A percentile compares a stretch with the other conserved stretches of the same genome.
Evolutionary conservation across 2,329 filamentous ascomycete species (phyloP).

Genomic region (Curvularia hawaiiensis): DNA sequence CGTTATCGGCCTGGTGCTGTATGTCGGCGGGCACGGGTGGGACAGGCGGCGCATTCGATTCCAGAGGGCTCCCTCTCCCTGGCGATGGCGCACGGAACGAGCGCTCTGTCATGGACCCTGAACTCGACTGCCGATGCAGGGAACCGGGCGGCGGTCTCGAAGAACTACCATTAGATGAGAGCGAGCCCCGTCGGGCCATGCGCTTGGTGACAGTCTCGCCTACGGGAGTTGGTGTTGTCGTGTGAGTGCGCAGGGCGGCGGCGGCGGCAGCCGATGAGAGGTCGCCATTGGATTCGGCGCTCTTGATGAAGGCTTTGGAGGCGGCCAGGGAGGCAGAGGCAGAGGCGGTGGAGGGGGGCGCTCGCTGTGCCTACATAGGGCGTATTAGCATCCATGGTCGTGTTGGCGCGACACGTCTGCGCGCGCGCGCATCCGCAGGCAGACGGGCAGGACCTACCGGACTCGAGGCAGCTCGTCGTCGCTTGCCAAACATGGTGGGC

Average conservation of each 20-base stretch:
- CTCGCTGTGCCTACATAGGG: constrained; percentile 39
- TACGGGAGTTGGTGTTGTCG: constrained; percentile 78
- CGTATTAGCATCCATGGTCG: constrained; percentile 22
- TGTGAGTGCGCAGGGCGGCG: constrained; percentile 78
- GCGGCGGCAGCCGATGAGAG: constrained; percentile 87
- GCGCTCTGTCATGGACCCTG: constrained; percentile 83
- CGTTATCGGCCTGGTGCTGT: constrained; percentile 30
- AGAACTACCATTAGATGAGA: constrained; percentile 67
- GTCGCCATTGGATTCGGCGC: constrained; percentile 65
- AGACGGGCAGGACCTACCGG: constrained; percentile 33
- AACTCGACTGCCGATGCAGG: constrained; percentile 62
- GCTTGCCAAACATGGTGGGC: constrained; percentile 41
- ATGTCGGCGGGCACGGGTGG: constrained; percentile 72
- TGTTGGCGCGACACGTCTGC: constrained; percentile 4
- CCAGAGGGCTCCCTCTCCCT: constrained; percentile 32
- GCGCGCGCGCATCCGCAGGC: constrained; percentile 10
- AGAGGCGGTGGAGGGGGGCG: constrained; percentile 65
- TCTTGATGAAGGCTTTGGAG: constrained; percentile 77
- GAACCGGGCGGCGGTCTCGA: constrained; percentile 41
- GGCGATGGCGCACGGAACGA: constrained; percentile 79
- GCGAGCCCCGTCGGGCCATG: constrained; percentile 73
- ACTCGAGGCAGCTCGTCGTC: constrained; percentile 40
- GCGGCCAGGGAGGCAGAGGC: constrained; percentile 80
- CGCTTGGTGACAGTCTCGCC: constrained; percentile 87
- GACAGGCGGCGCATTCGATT: constrained; percentile 70